Evolutionary conservation across 2,329 filamentous ascomycete genomes (phyloP).

Genomic region (Trichoderma gracile): DNA sequence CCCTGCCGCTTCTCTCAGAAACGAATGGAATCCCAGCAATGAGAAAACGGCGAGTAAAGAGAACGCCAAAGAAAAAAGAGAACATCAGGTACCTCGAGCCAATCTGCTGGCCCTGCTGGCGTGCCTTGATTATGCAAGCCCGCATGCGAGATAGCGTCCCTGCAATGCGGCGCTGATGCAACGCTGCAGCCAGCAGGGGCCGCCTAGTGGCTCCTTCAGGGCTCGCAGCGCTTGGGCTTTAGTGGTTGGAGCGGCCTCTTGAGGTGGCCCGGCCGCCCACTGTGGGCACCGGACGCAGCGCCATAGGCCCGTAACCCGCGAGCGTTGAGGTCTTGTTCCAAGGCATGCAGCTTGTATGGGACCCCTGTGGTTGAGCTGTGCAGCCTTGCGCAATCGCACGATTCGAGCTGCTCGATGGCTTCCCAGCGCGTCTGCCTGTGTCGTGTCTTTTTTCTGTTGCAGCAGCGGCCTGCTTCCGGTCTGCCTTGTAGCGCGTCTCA

Average conservation of each 20-base stretch:
- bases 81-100: neutral
- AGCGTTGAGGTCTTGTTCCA: neutral
- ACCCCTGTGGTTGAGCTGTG: constrained; percentile 5
- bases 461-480: constrained; percentile 3
- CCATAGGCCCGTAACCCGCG: constrained; percentile 5
- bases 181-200: constrained; percentile 22
- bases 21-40: constrained; percentile 14
- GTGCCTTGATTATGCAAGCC: constrained; percentile 24
- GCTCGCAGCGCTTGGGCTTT: neutral
- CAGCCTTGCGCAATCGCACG: constrained; percentile 21
- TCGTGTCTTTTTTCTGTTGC: neutral
- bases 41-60: constrained; percentile 1
- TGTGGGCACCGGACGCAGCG: constrained; percentile 13
- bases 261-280: constrained; percentile 16
- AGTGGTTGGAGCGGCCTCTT: neutral
- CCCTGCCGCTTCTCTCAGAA: constrained; percentile 3
- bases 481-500: no score
- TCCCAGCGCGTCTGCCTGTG: constrained; percentile 15
- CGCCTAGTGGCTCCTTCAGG: constrained; percentile 9
- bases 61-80: neutral
- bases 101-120: constrained; percentile 14
- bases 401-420: constrained; percentile 19
- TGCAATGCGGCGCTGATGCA: constrained; percentile 25
- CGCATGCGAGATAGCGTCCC: constrained; percentile 20
- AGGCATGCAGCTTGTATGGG: constrained; percentile 16